Base-by-base conservation (phyloP, 176 grass and related monocot genomes). In the Tillandsia fasciculata region DNA sequence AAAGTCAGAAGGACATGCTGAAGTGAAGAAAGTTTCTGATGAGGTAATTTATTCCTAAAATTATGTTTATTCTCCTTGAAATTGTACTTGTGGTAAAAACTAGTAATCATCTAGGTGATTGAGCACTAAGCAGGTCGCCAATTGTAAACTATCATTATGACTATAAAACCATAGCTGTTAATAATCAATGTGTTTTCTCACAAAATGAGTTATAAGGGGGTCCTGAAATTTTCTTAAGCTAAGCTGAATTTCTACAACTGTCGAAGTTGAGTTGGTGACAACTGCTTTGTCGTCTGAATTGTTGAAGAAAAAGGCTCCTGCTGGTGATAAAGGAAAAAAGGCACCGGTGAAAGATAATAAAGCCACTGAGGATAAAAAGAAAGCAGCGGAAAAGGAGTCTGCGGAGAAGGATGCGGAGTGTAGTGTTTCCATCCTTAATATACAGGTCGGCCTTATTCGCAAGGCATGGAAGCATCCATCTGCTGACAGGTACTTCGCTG, bases 391-490 rank as follows among this genome's bases (percentile, higher is more conserved):
- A 42, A 42, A 77, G 66, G 87, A 84, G 24, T 72, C 80, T 18
- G 57, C 69, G 79, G 86, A 84, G 51, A 97, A 87, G 79, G 94
- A 97, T 85, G 78, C 86, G 48, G 89, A 97, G 63, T 97, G 84
- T 81, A 80, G 49, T 68, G 70, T 90, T 66, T 84, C 79, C 72
- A 70, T 96, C 75, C 87, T 97, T 48, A 97, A 93, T 75, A 86
- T 97, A 72, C 94, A 93, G 74, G 74, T 97, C 74, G 94, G 89
- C 54, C 14, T 89, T 66, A 93, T 97, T 74, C 77, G 82, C 13
- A 97, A 89, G 76, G 94, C 89, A 75, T 92, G 86, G 86, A 93
- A 86, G 58, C 94, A 93, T 56, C 94, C 94, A 81, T 99, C 94
- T 77, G 94, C 94, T 85, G 94, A 99, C 77, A 93, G 89, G 94